Conservation (phyloP, 768 basidiomycete genomes). For the Boletus bicolor region DNA sequence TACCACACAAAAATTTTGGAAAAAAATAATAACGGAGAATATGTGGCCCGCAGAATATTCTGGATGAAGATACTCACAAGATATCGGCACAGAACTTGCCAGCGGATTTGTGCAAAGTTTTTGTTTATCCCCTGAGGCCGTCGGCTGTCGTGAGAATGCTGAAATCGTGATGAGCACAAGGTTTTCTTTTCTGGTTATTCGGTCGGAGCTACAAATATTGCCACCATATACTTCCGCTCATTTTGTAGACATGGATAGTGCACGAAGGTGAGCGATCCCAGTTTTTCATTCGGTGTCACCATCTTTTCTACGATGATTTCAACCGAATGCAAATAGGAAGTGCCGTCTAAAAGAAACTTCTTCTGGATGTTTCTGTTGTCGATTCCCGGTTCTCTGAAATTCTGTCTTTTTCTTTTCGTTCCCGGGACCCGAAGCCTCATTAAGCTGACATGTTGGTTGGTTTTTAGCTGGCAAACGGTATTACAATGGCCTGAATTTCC, state of each 20-base stretch:
- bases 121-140: conserved; percentile 34
- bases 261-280: conserved; percentile 18
- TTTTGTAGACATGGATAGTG: background rate
- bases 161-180: conserved; percentile 26
- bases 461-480: conserved; percentile 1
- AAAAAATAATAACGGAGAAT: conserved; percentile 21
- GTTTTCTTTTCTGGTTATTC: conserved; percentile 28
- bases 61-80: conserved; percentile 25
- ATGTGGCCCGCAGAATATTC: conserved; percentile 6
- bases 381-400: conserved; percentile 35
- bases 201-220: conserved; percentile 29
- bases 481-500: background rate
- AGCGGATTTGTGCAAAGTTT: conserved; percentile 25
- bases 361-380: conserved; percentile 29
- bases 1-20: background rate
- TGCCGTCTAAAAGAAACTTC: conserved; percentile 33
- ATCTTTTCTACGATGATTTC: conserved; percentile 24
- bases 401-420: background rate
- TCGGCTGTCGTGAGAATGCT: conserved; percentile 38
- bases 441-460: conserved; percentile 3
- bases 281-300: background rate
- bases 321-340: conserved; percentile 38
- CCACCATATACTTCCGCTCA: conserved; percentile 5
- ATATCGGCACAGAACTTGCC: conserved; percentile 13
- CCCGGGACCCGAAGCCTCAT: background rate